phyloP scores from a whole-genome alignment of 495 filamentous ascomycete species.

The Hypoxylon perforatum region DNA sequence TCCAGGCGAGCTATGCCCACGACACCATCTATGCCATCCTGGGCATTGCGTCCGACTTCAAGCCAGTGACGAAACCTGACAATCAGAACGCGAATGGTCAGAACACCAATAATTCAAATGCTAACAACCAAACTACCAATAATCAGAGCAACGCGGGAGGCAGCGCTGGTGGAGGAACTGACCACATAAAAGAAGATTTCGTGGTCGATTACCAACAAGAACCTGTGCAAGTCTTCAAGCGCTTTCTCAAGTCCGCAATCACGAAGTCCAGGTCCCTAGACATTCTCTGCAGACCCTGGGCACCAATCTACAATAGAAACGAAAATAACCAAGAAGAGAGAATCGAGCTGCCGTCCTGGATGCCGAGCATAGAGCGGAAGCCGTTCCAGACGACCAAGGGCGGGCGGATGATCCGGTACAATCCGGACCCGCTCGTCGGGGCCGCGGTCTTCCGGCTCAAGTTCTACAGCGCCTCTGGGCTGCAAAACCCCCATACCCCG shows the following conservation, averaged over 20 bases:
- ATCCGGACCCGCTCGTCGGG: slow-evolving; percentile 43
- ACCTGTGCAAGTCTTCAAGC: slow-evolving; percentile 34
- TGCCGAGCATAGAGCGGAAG: slow-evolving; percentile 18
- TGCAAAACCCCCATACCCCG: neutral
- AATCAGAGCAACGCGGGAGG: too few relatives aligned
- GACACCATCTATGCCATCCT: slow-evolving; percentile 43
- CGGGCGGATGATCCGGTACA: slow-evolving; percentile 28
- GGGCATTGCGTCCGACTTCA: slow-evolving; percentile 34
- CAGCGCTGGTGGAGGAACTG: neutral
- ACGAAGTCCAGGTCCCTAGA: slow-evolving; percentile 36
- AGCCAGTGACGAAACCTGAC: slow-evolving; percentile 4
- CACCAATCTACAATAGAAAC: slow-evolving; percentile 6
- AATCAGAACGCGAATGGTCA: neutral
- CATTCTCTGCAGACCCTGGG: slow-evolving; percentile 49
- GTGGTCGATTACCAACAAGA: neutral
- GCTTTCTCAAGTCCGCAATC: slow-evolving; percentile 38
- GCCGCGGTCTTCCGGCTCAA: slow-evolving; percentile 17
- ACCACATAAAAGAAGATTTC: slow-evolving; percentile 7
- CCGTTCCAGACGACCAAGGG: slow-evolving; percentile 25
- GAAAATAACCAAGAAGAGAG: neutral
- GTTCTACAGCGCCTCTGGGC: slow-evolving; percentile 16
- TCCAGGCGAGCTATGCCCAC: slow-evolving; percentile 36
- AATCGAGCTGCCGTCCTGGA: slow-evolving; percentile 32
- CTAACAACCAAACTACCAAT: too few relatives aligned
- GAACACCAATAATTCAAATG: too few relatives aligned